Conservation (phyloP, 768 basidiomycete genomes). For the Galerina marginata region DNA sequence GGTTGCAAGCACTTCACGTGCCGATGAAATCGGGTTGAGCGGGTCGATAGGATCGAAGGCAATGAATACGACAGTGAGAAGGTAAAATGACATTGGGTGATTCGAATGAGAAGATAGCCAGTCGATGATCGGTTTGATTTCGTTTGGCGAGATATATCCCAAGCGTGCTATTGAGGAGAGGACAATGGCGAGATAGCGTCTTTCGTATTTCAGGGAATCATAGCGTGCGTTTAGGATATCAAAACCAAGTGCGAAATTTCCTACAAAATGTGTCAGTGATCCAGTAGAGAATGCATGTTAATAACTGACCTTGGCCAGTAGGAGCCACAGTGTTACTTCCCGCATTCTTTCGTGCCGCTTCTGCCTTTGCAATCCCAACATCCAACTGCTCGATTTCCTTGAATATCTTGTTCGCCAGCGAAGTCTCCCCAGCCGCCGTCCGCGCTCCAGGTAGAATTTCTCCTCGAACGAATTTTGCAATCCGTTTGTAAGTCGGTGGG, state of each 20-base stretch:
- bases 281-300: not conserved
- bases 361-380: conserved; percentile 54
- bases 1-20: conserved; percentile 52
- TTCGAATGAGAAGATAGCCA: conserved; percentile 73
- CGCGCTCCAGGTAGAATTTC: conserved; percentile 54
- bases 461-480: conserved; percentile 58
- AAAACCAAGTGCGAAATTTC: conserved; percentile 58
- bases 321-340: conserved; percentile 63
- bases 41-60: conserved; percentile 73
- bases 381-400: conserved; percentile 68
- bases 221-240: conserved; percentile 72
- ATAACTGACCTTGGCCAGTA: conserved; percentile 55
- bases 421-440: conserved; percentile 40
- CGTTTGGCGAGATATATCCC: conserved; percentile 62
- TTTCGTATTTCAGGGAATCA: conserved; percentile 77
- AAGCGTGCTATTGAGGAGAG: conserved; percentile 67
- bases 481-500: conserved; percentile 53
- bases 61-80: conserved; percentile 67
- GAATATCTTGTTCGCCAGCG: conserved; percentile 62
- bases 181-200: conserved; percentile 67
- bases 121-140: conserved; percentile 68
- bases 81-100: conserved; percentile 71
- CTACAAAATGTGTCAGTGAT: conserved; percentile 30
- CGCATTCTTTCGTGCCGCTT: conserved; percentile 66
- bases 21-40: conserved; percentile 44